Evolutionary conservation across 331 rosid genomes (phyloP), one percentile per base, ranked within the genome.

Genomic region (Stylosanthes scabra): DNA sequence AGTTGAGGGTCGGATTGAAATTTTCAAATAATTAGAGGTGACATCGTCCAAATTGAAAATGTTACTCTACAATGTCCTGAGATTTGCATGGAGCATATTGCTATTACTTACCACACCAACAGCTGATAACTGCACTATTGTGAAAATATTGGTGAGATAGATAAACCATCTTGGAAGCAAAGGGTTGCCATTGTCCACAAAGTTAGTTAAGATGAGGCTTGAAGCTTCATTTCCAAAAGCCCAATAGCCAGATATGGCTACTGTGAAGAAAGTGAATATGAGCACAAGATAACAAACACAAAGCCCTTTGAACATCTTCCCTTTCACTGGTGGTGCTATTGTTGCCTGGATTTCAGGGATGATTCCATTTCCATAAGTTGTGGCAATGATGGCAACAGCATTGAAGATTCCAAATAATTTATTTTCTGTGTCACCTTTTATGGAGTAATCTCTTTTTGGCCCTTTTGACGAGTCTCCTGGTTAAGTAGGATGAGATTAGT

Each of bases 311-410:
- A 94, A 85, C 99, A 94, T 94, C 83, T 91, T 91, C 70, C 97
- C 97, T 80, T 87, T 88, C 4, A 90, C 92, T 0, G 96, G 96
- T 14, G 97, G 85, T 9, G 95, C 95, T 42, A 91, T 9, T 58
- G 99, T 94, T 41, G 96, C 97, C 93, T 89, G 97, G 71, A 88
- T 92, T 80, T 92, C 97, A 46, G 96, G 97, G 49, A 89, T 78
- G n/a, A 89, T 89, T 47, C 93, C 96, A 60, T 88, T 92, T 62
- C 97, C 96, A 13, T 77, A 89, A 3, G 86, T 71, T 0, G 96
- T 92, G 65, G 97, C 93, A 44, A 89, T 92, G 74, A 91, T 89
- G 60, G 90, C 90, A 57, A 84, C 62, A 7, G 97, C 93, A 74
- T 92, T 92, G 65, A 87, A 89, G 31, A 92, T 31, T 45, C 96